phyloP scores from a whole-genome alignment of 495 filamentous ascomycete species.

The Aspergillus ellipticus region DNA sequence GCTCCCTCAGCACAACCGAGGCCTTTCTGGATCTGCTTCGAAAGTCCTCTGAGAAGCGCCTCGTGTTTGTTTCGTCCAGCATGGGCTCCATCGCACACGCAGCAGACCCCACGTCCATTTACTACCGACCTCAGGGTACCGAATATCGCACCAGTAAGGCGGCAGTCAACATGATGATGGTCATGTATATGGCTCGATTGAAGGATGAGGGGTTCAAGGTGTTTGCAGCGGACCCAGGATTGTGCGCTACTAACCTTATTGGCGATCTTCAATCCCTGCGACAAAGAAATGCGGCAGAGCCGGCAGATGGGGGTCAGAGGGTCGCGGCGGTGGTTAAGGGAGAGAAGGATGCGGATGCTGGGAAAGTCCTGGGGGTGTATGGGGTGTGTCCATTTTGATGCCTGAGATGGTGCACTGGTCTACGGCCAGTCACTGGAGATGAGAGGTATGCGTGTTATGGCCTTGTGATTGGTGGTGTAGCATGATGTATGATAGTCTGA shows the following conservation, averaged over 20 bases:
- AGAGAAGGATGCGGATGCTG: constrained; percentile 26
- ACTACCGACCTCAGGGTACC: constrained; percentile 17
- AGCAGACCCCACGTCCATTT: constrained; percentile 19
- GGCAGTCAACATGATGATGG: constrained; percentile 39
- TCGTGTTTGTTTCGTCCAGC: constrained; percentile 37
- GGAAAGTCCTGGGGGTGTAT: constrained; percentile 23
- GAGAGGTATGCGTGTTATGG: too few relatives aligned
- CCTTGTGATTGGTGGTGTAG: too few relatives aligned
- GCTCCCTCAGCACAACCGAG: constrained; percentile 32
- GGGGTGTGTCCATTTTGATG: constrained; percentile 20
- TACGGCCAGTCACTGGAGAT: background rate
- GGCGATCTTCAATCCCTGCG: constrained; percentile 19
- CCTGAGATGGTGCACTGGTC: too few relatives aligned
- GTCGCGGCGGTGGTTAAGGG: constrained; percentile 27
- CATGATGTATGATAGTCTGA: too few relatives aligned
- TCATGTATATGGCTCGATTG: constrained; percentile 12
- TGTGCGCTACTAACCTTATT: constrained; percentile 20
- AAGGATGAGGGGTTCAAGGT: constrained; percentile 17
- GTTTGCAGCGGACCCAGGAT: constrained; percentile 18
- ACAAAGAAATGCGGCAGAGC: constrained; percentile 22
- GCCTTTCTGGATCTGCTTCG: constrained; percentile 38
- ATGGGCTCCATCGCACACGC: constrained; percentile 33
- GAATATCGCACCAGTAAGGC: constrained; percentile 42
- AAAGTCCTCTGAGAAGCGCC: constrained; percentile 29
- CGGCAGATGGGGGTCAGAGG: constrained; percentile 22